Percentiles rank a stretch among this genome's conserved stretches.
Conservation (phyloP, 805 yeast genomes). For the Teunomyces cretensis region DNA sequence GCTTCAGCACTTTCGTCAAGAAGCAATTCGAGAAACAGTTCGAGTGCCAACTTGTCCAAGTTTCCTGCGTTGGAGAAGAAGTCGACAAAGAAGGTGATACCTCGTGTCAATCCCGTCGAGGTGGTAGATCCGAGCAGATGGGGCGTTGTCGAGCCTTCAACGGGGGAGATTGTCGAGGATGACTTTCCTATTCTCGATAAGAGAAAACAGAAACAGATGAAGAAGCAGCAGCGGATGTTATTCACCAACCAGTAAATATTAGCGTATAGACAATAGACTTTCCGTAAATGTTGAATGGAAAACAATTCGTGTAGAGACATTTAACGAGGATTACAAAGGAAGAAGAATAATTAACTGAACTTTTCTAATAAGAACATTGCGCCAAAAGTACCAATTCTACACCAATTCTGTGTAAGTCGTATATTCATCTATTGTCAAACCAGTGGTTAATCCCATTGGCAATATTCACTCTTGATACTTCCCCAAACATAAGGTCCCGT, state of each 20-base stretch:
- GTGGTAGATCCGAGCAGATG: conserved; percentile 22
- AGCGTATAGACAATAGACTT: neutral
- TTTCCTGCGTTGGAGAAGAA: conserved; percentile 53
- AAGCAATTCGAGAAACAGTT: conserved; percentile 7
- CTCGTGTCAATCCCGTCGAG: conserved; percentile 56
- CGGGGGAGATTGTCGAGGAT: neutral
- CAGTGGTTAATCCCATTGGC: too few species aligned
- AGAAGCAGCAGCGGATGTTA: conserved; percentile 11
- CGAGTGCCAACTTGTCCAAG: conserved; percentile 24
- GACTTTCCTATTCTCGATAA: conserved; percentile 8
- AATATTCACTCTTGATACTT: too few species aligned
- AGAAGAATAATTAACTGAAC: too few species aligned
- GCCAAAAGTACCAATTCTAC: too few species aligned
- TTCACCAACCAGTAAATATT: conserved; percentile 1
- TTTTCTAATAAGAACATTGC: too few species aligned
- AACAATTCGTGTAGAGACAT: too few species aligned
- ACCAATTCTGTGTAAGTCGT: too few species aligned
- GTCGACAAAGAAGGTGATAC: conserved; percentile 38
- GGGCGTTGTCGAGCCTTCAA: conserved; percentile 17
- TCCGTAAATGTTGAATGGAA: too few species aligned
- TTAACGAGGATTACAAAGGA: too few species aligned
- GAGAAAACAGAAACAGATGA: conserved; percentile 11
- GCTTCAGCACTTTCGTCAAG: conserved; percentile 7
- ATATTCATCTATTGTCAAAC: too few species aligned
- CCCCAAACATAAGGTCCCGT: conserved; percentile 64